These are phyloP conservation scores for Claviceps sorghi DNA, from an alignment of 2,329 filamentous ascomycete species.

Conservation along the genomic window DNA sequence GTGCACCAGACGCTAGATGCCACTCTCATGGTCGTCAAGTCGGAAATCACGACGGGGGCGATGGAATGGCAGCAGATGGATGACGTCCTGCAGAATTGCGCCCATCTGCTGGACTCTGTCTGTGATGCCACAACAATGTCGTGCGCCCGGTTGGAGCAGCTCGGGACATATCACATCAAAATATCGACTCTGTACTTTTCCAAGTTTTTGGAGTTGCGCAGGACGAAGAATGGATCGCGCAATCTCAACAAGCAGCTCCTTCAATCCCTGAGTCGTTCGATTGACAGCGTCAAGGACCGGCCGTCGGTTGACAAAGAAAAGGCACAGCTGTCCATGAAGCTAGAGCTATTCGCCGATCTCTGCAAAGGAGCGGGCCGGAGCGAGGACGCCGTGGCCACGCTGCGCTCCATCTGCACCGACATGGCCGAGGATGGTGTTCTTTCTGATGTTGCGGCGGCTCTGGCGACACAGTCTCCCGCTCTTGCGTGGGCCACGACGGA, in stretches of 20 bases:
- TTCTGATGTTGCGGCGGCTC: constrained; percentile 32
- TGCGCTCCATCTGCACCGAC: constrained; percentile 45
- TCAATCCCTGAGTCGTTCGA: constrained; percentile 46
- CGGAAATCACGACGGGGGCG: constrained; percentile 30
- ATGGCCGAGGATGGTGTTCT: constrained; percentile 46
- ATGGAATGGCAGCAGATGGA: constrained; percentile 42
- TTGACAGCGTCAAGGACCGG: constrained; percentile 45
- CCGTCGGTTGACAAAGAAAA: constrained; percentile 39
- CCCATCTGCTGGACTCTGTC: constrained; percentile 38
- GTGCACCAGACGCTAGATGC: constrained; percentile 46
- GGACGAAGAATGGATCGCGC: constrained; percentile 24
- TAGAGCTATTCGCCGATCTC: constrained; percentile 51
- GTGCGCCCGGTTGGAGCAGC: constrained; percentile 16
- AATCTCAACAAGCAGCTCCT: constrained; percentile 28
- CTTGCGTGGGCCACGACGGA: constrained; percentile 38
- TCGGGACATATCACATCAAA: constrained; percentile 42
- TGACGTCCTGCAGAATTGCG: constrained; percentile 40
- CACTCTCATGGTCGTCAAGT: constrained; percentile 40
- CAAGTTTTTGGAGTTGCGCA: constrained; percentile 39
- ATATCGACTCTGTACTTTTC: constrained; percentile 60
- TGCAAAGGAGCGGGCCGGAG: constrained; percentile 37
- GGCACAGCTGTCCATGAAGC: constrained; percentile 46
- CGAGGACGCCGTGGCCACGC: constrained; percentile 42
- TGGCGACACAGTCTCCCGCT: constrained; percentile 34
- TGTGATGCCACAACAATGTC: constrained; percentile 23